Evolutionary conservation across 192 early-diverging fungal species (phyloP).

Genomic region (Fimicolochytrium jonesii): DNA sequence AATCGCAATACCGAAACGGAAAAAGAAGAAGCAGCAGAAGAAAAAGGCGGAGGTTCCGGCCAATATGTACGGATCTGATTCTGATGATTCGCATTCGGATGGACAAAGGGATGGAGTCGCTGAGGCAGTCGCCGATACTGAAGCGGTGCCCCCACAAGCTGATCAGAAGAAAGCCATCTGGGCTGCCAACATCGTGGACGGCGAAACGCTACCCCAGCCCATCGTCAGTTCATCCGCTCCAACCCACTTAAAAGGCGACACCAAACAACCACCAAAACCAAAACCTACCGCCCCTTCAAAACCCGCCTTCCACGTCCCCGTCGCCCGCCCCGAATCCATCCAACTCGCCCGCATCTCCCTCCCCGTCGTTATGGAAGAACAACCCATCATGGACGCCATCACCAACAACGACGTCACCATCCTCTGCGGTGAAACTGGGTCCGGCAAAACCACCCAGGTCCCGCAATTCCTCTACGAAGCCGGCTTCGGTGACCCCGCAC

Average conservation of each 20-base stretch:
- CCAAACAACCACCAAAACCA: conserved; percentile 5
- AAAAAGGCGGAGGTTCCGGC: conserved; percentile 21
- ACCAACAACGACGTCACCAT: conserved; percentile 79
- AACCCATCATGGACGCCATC: conserved; percentile 97
- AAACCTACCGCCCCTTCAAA: neutral
- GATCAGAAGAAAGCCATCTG: conserved; percentile 16
- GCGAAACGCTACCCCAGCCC: conserved; percentile 27
- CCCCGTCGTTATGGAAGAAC: conserved; percentile 92
- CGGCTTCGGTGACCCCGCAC: conserved; percentile 85
- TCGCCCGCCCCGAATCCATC: conserved; percentile 70
- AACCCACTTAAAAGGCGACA: neutral
- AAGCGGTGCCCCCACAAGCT: no score
- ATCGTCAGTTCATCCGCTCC: neutral
- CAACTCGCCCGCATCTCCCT: conserved; percentile 73
- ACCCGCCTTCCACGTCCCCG: conserved; percentile 51
- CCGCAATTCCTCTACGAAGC: conserved; percentile 98
- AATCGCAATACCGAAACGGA: conserved; percentile 14
- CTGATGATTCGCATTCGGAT: conserved; percentile 5
- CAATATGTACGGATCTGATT: neutral
- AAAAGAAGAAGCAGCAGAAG: conserved; percentile 41
- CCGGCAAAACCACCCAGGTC: conserved; percentile 93
- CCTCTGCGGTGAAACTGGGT: conserved; percentile 96
- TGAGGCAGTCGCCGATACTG: no score
- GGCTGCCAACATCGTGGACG: conserved; percentile 38
- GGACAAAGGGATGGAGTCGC: neutral